Base-by-base conservation (phyloP, 1,284 basidiomycete species). In the Pterulicium gracile region DNA sequence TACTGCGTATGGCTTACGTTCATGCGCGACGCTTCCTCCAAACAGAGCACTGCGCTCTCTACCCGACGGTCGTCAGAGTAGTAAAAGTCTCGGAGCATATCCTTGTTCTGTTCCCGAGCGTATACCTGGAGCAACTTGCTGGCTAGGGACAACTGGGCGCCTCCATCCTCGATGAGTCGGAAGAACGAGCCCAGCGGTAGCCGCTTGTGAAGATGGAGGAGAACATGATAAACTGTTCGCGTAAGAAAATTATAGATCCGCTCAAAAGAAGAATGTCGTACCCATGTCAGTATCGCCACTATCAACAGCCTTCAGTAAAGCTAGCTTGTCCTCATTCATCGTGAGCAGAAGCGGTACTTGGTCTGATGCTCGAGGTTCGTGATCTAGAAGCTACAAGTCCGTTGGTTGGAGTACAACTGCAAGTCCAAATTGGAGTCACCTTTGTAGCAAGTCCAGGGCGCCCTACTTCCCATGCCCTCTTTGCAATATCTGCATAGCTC, bases 41-140 rank as follows among this genome's bases (percentile, higher is more conserved):
- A 66, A 34, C 79, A 85, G 3, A 98, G 67, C 14, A 88, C 75
- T 0, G 91, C 96, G 58, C 83, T 93, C 57, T 98, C 94, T 4
- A 90, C 85, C 40, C 95, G 74, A 50, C 95, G 75, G 63, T 99
- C 96, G 58, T 99, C 96, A 44, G 95, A 95, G 60, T 95, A 99
- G 65, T 95, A 98, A 62, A 96, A 98, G 61, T 99, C 93, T 14
- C 89, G 75, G 12, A 98, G 69, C 75, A 98, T 84, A 52, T 93
- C 91, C 42, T 84, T 70, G 59, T 98, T 91, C 56, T 90, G 87
- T 58, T 93, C 87, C 32, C 85, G 72, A 1, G 90, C 92, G 60
- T 94, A 96, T 0, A 92, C 87, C 58, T 93, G 84, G 24, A 95
- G 70, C 5, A 95, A 65, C 49, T 62, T 81, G 61, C 68, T 85